Evolutionary conservation across 176 grass and related monocot species (phyloP), one percentile per base, ranked within the genome.

Genomic region (Stipa capillata): DNA sequence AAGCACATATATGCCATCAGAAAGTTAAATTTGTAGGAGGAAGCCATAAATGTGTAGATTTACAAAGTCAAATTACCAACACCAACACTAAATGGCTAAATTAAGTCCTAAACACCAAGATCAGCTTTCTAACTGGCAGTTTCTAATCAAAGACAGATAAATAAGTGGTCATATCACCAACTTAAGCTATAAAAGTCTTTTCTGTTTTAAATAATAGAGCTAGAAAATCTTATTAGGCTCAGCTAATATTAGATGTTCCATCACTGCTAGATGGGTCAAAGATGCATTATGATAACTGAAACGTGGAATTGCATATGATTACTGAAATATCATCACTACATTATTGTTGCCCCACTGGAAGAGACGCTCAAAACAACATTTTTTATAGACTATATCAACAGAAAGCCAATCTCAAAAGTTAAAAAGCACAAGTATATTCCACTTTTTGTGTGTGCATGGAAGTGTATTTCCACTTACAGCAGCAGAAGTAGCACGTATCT

Each of bases 401-500:
- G 24, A 53, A 53, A 33, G 45, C 6, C 32, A 54, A 71, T 6
- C 1, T 16, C 27, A 21, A 81, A 64, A 21, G 15, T 55, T 21
- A 1, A 74, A 55, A 16, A 70, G 90, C 93, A 81, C 87, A 82
- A 72, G 85, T 56, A 20, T 82, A 91, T 89, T 77, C 87, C 90
- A 55, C 90, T 91, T 65, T 93, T 93, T 55, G 52, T 60, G 62
- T 93, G 86, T 44, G 89, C 83, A 9, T 39, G 14, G 2, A 81
- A 52, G 27, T 68, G 15, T 15, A 56, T 84, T 87, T 45, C 16
- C n/a, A 91, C 97, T 91, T 91, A 99, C 97, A 77, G 92, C 97
- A 59, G 92, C 96, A 85, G 92, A 85, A 71, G 87, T 68, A 27
- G 90, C 74, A 62, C 90, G 92, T 85, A 93, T 91, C 84, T 91